phyloP scores from a whole-genome alignment of 108 stramenopile genomes.

The Fragilariopsis cylindrus region DNA sequence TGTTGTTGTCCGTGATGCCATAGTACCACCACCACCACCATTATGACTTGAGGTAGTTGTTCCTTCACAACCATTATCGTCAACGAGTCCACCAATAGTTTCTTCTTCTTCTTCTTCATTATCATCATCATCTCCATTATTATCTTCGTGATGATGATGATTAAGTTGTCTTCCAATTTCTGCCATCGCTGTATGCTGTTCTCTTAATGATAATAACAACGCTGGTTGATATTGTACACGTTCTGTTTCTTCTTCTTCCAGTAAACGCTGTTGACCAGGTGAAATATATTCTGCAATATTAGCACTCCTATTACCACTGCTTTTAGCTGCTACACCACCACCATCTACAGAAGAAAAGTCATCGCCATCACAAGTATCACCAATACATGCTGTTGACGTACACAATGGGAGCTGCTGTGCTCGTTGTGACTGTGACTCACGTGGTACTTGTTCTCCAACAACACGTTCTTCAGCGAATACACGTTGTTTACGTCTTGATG shows the following conservation, averaged over 20 bases:
- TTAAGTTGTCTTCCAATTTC: too few species aligned
- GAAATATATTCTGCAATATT: not conserved
- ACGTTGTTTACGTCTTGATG: constrained; percentile 1
- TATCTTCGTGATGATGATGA: too few species aligned
- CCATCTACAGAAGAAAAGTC: not conserved
- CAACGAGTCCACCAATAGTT: too few species aligned
- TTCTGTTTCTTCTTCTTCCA: not conserved
- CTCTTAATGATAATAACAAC: not conserved
- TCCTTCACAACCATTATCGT: too few species aligned
- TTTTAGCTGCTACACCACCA: not conserved
- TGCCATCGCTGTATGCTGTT: too few species aligned
- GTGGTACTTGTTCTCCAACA: not conserved
- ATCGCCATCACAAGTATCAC: not conserved
- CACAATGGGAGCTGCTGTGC: too few species aligned
- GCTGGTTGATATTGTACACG: not conserved
- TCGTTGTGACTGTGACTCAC: not conserved
- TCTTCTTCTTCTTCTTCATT: too few species aligned
- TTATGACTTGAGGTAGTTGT: not conserved
- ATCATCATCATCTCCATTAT: too few species aligned
- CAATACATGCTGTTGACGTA: too few species aligned
- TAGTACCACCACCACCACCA: not conserved
- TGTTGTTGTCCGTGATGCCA: not conserved
- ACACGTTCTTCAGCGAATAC: not conserved
- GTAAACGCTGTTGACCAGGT: not conserved
- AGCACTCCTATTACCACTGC: too few species aligned